Evolutionary conservation across 306 rosid genomes (phyloP).

Genomic region (Luffa acutangula): DNA sequence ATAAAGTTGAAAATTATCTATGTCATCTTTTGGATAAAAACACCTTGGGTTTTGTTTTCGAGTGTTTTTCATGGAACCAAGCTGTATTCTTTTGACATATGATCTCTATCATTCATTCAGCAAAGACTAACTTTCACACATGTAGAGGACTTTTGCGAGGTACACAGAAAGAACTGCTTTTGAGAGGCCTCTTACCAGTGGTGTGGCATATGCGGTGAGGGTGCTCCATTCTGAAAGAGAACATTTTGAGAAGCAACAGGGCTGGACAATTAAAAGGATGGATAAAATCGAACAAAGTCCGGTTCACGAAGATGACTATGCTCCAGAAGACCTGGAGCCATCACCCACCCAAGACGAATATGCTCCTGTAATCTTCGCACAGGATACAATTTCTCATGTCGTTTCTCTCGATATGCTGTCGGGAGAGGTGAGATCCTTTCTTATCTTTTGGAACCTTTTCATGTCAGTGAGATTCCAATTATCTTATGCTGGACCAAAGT

Average conservation of each 20-base stretch:
- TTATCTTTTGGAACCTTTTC: conserved; percentile 7
- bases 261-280: conserved; percentile 95
- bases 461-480: background rate
- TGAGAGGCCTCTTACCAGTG: conserved; percentile 97
- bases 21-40: background rate
- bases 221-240: conserved; percentile 94
- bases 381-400: conserved; percentile 84
- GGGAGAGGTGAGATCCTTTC: conserved; percentile 53
- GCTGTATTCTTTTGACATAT: background rate
- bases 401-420: conserved; percentile 78
- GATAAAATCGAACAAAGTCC: conserved; percentile 71
- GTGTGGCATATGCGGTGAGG: conserved; percentile 98
- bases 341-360: conserved; percentile 78
- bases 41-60: background rate
- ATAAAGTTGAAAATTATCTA: background rate
- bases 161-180: conserved; percentile 95
- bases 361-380: conserved; percentile 98
- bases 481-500: conserved; percentile 3
- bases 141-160: conserved; percentile 76
- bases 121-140: conserved; percentile 29
- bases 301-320: conserved; percentile 58
- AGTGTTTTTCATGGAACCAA: background rate
- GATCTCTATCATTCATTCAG: conserved; percentile 7
- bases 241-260: conserved; percentile 91
- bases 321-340: conserved; percentile 63